phyloP scores from a whole-genome alignment of 176 grass and related monocot genomes.

The Paspalum vaginatum region DNA sequence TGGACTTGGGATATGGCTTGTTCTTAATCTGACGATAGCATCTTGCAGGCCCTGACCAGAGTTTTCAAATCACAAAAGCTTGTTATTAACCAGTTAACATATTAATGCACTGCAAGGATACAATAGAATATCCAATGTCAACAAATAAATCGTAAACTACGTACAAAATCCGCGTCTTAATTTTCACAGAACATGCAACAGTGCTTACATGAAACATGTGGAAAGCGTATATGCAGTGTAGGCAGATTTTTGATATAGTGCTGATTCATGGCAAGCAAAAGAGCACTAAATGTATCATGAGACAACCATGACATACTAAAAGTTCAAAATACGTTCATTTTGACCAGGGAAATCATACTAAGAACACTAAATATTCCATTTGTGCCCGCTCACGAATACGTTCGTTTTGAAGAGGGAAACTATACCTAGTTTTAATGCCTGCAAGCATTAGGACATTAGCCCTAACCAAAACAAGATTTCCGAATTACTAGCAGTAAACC shows the following conservation, averaged over 20 bases:
- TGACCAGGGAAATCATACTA: background rate
- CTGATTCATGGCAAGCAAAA: background rate
- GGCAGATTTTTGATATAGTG: background rate
- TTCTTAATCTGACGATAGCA: constrained; percentile 90
- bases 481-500: background rate
- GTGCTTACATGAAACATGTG: background rate
- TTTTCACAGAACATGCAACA: background rate
- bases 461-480: background rate
- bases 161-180: no score
- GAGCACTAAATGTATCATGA: background rate
- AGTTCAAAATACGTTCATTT: background rate
- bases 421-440: no score
- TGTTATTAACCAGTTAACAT: background rate
- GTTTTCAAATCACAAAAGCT: background rate
- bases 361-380: no score
- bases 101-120: background rate
- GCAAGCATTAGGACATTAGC: background rate
- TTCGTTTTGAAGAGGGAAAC: background rate
- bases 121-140: background rate
- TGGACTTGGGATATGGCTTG: constrained; percentile 82
- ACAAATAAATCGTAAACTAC: background rate
- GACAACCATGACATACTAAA: background rate
- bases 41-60: constrained; percentile 56
- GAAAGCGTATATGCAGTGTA: background rate
- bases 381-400: background rate